phyloP scores from a whole-genome alignment of 2,329 filamentous ascomycete species.

The Colletotrichum siamense region DNA sequence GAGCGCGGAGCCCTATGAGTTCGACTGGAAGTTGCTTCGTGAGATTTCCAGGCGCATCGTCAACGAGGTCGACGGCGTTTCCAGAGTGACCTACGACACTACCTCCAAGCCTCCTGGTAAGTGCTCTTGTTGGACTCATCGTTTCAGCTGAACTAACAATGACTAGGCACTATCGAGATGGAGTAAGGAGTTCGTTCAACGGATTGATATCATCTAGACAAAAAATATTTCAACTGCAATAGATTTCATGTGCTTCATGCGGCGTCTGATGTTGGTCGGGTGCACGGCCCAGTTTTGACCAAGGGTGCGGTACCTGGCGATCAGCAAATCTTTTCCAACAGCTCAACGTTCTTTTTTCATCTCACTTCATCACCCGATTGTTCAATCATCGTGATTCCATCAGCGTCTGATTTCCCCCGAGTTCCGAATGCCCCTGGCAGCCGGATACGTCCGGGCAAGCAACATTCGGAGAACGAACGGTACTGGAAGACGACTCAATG shows the following conservation, averaged over 20 bases:
- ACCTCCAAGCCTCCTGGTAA: constrained; percentile 19
- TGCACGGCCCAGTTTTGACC: not conserved
- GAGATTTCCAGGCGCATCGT: constrained; percentile 70
- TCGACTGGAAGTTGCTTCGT: constrained; percentile 68
- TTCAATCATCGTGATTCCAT: not conserved
- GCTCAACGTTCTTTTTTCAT: not conserved
- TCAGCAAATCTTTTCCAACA: not conserved
- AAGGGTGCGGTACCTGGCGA: not conserved
- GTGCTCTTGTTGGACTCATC: not conserved
- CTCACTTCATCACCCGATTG: not conserved
- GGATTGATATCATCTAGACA: not conserved
- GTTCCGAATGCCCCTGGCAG: not conserved
- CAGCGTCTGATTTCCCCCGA: not conserved
- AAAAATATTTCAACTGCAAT: not conserved
- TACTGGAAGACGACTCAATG: not conserved
- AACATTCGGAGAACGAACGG: not conserved
- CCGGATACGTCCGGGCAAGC: not conserved
- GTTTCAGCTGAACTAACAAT: not conserved
- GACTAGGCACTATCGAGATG: not conserved
- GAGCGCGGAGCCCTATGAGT: constrained; percentile 68
- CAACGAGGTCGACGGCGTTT: constrained; percentile 71
- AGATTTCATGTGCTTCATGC: not conserved
- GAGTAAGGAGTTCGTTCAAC: not conserved
- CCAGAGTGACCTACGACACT: constrained; percentile 66
- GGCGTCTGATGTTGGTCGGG: not conserved